phyloP scores from a whole-genome alignment of 1,284 basidiomycete genomes.

The Cryptococcus jaspeensis region DNA sequence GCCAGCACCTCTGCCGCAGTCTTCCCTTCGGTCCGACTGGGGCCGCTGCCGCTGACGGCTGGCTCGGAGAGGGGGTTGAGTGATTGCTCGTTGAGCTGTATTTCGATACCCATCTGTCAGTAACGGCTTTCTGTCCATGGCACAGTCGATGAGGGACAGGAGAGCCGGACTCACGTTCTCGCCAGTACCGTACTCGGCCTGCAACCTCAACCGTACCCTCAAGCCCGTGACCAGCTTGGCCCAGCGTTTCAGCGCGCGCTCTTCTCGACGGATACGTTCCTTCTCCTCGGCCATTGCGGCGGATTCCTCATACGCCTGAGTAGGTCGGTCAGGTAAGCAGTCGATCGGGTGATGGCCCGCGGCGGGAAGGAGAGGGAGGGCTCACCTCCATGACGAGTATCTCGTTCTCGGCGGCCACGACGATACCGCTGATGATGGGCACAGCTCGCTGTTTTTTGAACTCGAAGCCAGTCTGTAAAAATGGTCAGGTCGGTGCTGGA shows the following conservation, averaged over 20 bases:
- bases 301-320: constrained; percentile 77
- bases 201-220: constrained; percentile 75
- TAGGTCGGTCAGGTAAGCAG: neutral
- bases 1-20: constrained; percentile 34
- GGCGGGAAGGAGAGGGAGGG: too few relatives aligned
- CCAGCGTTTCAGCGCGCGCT: constrained; percentile 86
- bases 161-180: constrained; percentile 33
- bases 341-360: neutral
- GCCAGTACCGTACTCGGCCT: constrained; percentile 69
- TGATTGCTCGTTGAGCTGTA: constrained; percentile 33
- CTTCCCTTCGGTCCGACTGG: constrained; percentile 7
- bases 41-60: neutral
- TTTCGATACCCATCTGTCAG: neutral
- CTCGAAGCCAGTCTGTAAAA: constrained; percentile 68
- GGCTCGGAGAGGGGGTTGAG: constrained; percentile 38
- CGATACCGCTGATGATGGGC: constrained; percentile 82
- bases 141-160: too few relatives aligned
- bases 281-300: constrained; percentile 75
- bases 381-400: constrained; percentile 71
- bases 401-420: constrained; percentile 80
- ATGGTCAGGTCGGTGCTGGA: constrained; percentile 9
- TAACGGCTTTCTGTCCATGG: too few relatives aligned
- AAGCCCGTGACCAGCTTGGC: constrained; percentile 81
- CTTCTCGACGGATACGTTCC: constrained; percentile 71
- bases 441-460: constrained; percentile 84